Percentiles rank a stretch among this genome's conserved stretches.
Conservation (phyloP, 73 alveolate genomes). For the Paramecium bursaria region DNA sequence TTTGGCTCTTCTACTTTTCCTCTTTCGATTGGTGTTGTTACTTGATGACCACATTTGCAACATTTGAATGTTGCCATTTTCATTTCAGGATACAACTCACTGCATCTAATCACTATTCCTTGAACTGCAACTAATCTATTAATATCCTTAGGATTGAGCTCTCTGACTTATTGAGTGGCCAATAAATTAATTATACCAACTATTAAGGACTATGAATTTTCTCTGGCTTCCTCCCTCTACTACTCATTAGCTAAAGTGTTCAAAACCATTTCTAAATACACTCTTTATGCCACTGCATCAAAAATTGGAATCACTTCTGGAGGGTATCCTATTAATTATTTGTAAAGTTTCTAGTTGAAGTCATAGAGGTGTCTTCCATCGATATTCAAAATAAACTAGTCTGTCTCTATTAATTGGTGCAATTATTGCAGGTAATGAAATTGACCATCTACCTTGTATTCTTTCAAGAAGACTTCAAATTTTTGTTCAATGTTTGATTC, state of each 20-base stretch:
- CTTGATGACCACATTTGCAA: slow-evolving; percentile 86
- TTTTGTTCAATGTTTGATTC: slow-evolving; percentile 81
- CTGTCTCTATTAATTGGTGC: slow-evolving; percentile 82
- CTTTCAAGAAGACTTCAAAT: slow-evolving; percentile 82
- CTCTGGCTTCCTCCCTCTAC: slow-evolving; percentile 42
- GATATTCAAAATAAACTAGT: slow-evolving; percentile 79
- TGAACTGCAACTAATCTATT: slow-evolving; percentile 89
- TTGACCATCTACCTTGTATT: slow-evolving; percentile 67
- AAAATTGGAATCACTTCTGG: slow-evolving; percentile 93
- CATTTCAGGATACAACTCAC: slow-evolving; percentile 98
- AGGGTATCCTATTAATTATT: slow-evolving; percentile 91
- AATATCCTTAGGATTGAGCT: slow-evolving; percentile 92
- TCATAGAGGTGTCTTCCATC: slow-evolving; percentile 91
- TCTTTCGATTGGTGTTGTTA: slow-evolving; percentile 79
- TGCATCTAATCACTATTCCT: slow-evolving; percentile 97
- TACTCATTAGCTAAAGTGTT: slow-evolving; percentile 7
- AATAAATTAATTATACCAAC: slow-evolving; percentile 87
- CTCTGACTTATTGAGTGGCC: slow-evolving; percentile 84
- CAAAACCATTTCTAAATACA: slow-evolving; percentile 76
- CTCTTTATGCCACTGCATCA: slow-evolving; percentile 87
- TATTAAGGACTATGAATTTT: slow-evolving; percentile 67
- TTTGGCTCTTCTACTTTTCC: slow-evolving; percentile 97
- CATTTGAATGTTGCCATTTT: slow-evolving; percentile 96
- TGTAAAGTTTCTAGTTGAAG: slow-evolving; percentile 82
- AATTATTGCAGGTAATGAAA: slow-evolving; percentile 80